These are phyloP conservation scores for Panicum virgatum DNA, from an alignment of 202 grass and related monocot species.

Conservation along the genomic window DNA sequence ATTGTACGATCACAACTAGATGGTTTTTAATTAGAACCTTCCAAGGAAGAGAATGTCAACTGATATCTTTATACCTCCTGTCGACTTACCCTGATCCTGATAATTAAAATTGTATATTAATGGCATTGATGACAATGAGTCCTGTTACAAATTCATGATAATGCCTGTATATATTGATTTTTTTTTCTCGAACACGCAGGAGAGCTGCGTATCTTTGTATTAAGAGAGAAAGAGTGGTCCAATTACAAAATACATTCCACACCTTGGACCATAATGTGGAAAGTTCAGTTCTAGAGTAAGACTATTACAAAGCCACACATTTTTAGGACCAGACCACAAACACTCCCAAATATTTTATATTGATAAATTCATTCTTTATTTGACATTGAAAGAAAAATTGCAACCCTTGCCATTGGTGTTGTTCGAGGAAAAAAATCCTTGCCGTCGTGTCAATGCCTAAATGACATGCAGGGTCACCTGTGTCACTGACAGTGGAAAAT, in stretches of 20 bases:
- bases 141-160: conserved; percentile 13
- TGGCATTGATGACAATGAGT: conserved; percentile 1
- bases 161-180: conserved; percentile 22
- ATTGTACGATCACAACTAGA: not conserved
- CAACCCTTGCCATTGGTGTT: not conserved
- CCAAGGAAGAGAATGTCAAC: not conserved
- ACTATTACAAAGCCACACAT: no score
- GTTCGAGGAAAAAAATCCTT: no score
- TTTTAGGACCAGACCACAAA: no score
- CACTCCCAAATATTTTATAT: no score
- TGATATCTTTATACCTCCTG: not conserved
- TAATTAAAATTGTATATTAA: not conserved
- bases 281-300: no score
- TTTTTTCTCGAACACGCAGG: no score
- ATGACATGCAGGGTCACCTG: not conserved
- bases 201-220: no score
- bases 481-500: not conserved
- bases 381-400: not conserved
- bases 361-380: not conserved
- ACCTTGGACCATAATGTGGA: no score
- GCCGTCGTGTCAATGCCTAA: no score
- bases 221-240: no score
- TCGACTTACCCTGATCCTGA: not conserved
- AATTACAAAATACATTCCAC: no score
- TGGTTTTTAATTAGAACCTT: not conserved